Base-by-base conservation (phyloP, 202 grass and related monocot genomes). In the Eragrostis tef region DNA sequence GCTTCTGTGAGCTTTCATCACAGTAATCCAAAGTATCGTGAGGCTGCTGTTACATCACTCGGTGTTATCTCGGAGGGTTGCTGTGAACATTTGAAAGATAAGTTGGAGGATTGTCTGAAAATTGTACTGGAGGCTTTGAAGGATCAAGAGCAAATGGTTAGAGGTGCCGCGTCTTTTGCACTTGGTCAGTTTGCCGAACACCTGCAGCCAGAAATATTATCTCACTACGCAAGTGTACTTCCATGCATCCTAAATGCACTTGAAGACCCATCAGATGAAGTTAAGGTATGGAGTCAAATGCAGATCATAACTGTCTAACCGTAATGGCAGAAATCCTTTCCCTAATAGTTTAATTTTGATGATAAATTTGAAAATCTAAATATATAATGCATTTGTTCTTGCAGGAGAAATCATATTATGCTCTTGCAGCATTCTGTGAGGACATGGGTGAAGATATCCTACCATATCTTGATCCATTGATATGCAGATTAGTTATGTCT, bases 391-490 rank as follows among this genome's bases (percentile, higher is more conserved):
- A 65, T 70, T 60, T 46, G 59, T 66, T 47, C 71, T 88, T 86
- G 51, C 86, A 98, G 96, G 96, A 95, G 85, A 98, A 95, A 80
- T 95, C 96, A 45, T 98, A 98, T 83, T 98, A 98, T 88, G 95
- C 95, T 29, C 73, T 98, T 64, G 95, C 95, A 70, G 92, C 95
- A 46, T 98, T 98, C 86, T 98, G 95, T 79, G 95, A 98, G 81
- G 95, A 98, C 87, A 98, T 98, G 95, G 90, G 88, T 71, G 85
- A 88, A 93, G 90, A 95, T 70, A 98, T 98, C 88, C 85, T 95
- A 60, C 92, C 96, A 85, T 98, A 98, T 90, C 69, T 98, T 22
- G 96, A 98, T 72, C 87, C 96, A 41, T 64, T 98, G 69, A 93
- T 95, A 81, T 94, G 88, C 46, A 98, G 85, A 95, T 87, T 98